Evolutionary conservation across 2,329 filamentous ascomycete species (phyloP).

Genomic region (Plenodomus biglobosus): DNA sequence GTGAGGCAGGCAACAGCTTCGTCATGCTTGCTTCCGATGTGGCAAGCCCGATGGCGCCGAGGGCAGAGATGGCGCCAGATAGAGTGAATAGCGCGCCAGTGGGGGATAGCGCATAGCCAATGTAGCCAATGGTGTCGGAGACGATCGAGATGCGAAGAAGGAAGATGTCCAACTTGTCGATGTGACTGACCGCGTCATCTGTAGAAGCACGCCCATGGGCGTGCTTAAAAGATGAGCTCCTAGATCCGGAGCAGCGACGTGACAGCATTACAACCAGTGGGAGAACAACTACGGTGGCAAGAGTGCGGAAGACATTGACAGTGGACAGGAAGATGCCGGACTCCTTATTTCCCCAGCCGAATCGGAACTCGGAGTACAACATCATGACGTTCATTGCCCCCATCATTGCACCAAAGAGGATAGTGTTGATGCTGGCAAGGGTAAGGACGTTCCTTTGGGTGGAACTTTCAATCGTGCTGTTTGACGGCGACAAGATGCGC

Average conservation of each 20-base stretch:
- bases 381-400: background rate
- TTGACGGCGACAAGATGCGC: too few species aligned
- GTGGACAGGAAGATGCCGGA: background rate
- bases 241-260: background rate
- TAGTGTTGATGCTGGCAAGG: background rate
- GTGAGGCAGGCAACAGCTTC: background rate
- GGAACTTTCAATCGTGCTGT: background rate
- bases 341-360: background rate
- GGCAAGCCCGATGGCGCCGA: background rate
- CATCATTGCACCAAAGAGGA: background rate
- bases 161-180: background rate
- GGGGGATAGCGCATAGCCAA: background rate
- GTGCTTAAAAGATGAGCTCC: background rate
- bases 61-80: background rate
- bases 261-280: background rate
- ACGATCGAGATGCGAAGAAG: background rate
- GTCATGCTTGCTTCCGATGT: background rate
- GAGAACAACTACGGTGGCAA: background rate
- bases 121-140: background rate
- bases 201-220: background rate
- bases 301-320: background rate
- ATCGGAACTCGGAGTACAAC: background rate
- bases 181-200: background rate
- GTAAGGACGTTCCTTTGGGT: background rate
- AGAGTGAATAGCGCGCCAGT: background rate